Base-by-base conservation (phyloP, 2,329 filamentous ascomycete species). In the Neoascochyta sp. region DNA sequence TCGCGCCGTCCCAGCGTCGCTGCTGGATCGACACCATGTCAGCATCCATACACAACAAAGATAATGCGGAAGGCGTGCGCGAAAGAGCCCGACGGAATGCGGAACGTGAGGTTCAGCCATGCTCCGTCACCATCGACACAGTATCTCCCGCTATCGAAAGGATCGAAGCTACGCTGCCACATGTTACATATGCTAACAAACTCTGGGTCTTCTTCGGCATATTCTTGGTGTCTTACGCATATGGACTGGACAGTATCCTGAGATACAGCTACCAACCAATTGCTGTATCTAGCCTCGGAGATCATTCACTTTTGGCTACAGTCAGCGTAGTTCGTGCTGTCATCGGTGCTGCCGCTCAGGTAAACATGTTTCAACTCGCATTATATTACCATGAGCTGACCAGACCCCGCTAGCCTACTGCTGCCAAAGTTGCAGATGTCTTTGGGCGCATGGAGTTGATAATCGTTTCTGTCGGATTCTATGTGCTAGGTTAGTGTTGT, bases 201-300 rank as follows among this genome's bases (percentile, higher is more conserved):
- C 41, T 75, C 36, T 65, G 69, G 39, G 69, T 83, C 52, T 81
- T 82, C 57, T 48, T 73, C 7, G 68, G 76, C 14, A 66, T 82
- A 41, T 82, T 83, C 52, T 54, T 83, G 17, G 63, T 82, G 30
- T 73, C 78, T 8, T 83, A 81, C 53, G 75, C 71, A 18, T 83
- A 82, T 52, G 74, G 75, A 2, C 65, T 81, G 13, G 43, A 49
- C 13, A 39, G 73, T 14, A 73, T 66, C 1, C 64, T 80, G 23
- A 69, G 77, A 9, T 71, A 68, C 16, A 24, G 35, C 0, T 49
- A 44, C 5, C 41, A 75, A 63, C 69, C 76, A 1, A 66, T 68
- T 42, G 78, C 77, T 0, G 77, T 75, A 0, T 65, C 69, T 0
- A 65, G 58, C 17, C 78, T 73, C 43, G 52, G 56, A 4, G 38